Evolutionary conservation across 2,329 filamentous ascomycete genomes (phyloP).

Genomic region (Neofusicoccum cordaticola): DNA sequence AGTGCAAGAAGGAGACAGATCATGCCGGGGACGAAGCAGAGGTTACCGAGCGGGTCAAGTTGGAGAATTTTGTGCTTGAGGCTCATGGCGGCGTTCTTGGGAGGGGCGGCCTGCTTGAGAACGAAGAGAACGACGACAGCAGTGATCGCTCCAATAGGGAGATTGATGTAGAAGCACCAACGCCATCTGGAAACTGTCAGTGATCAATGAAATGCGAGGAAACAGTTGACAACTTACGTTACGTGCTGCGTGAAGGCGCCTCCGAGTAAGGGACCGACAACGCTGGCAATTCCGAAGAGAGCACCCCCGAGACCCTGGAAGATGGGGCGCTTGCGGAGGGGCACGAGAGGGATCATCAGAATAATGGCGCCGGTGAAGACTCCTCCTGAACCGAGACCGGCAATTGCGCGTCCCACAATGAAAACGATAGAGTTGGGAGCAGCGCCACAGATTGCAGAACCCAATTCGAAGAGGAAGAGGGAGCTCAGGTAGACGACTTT

Average conservation of each 20-base stretch:
- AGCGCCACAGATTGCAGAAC: conserved; percentile 50
- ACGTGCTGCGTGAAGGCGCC: conserved; percentile 40
- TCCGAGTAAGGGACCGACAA: conserved; percentile 50
- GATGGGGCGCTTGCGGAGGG: conserved; percentile 43
- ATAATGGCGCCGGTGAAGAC: conserved; percentile 3
- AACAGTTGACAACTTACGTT: neutral
- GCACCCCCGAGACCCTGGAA: conserved; percentile 33
- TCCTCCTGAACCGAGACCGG: conserved; percentile 42
- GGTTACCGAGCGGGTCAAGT: conserved; percentile 46
- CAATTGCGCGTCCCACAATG: conserved; percentile 47
- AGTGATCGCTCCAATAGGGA: conserved; percentile 50
- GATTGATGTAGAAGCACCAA: conserved; percentile 55
- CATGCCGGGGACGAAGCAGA: conserved; percentile 45
- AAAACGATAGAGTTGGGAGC: conserved; percentile 51
- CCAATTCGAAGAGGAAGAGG: conserved; percentile 50
- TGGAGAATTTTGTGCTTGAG: conserved; percentile 30
- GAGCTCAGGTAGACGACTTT: conserved; percentile 43
- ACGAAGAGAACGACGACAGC: conserved; percentile 42
- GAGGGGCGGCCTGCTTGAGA: conserved; percentile 23
- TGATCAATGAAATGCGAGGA: neutral
- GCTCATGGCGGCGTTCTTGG: conserved; percentile 30
- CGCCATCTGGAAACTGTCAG: conserved; percentile 41
- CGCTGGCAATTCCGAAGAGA: conserved; percentile 49
- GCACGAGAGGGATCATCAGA: conserved; percentile 33
- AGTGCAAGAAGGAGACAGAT: conserved; percentile 50